Conservation (phyloP, 1,139 yeast species). For the Pichia sorboxylosa region DNA sequence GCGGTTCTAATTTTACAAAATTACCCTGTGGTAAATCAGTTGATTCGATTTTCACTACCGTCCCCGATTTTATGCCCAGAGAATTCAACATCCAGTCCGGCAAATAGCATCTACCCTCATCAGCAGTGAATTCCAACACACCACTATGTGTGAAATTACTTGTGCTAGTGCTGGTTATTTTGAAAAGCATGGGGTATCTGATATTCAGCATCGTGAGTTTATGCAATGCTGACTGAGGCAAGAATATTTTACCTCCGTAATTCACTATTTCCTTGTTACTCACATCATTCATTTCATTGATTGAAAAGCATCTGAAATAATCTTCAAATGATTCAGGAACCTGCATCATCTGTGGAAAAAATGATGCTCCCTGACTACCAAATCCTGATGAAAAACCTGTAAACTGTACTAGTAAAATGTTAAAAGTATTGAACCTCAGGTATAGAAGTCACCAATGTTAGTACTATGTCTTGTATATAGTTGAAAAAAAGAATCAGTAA, state of each 20-base stretch:
- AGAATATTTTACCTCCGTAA: conserved; percentile 90
- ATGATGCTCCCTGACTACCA: conserved; percentile 11
- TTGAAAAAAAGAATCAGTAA: too few relatives aligned
- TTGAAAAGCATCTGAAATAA: conserved; percentile 84
- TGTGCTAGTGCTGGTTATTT: conserved; percentile 61
- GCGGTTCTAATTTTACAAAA: conserved; percentile 92
- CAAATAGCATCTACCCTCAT: conserved; percentile 87
- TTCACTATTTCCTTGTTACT: conserved; percentile 73
- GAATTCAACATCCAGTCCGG: conserved; percentile 98
- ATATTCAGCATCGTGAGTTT: conserved; percentile 72
- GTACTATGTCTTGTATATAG: too few relatives aligned
- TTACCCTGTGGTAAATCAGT: conserved; percentile 78
- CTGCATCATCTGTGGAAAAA: conserved; percentile 12
- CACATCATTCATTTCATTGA: conserved; percentile 80
- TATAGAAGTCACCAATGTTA: too few relatives aligned
- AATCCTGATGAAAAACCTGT: conserved; percentile 28
- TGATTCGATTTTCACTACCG: conserved; percentile 59
- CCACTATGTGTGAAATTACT: conserved; percentile 69
- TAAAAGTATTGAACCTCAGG: too few relatives aligned
- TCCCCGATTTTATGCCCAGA: conserved; percentile 62
- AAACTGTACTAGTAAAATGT: conserved; percentile 15
- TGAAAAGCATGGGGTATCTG: conserved; percentile 92
- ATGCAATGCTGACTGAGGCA: conserved; percentile 88
- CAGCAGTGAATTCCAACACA: conserved; percentile 91
- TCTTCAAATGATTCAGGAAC: conserved; percentile 42